Base-by-base conservation (phyloP, 495 filamentous ascomycete species). In the Penicillium soppii region DNA sequence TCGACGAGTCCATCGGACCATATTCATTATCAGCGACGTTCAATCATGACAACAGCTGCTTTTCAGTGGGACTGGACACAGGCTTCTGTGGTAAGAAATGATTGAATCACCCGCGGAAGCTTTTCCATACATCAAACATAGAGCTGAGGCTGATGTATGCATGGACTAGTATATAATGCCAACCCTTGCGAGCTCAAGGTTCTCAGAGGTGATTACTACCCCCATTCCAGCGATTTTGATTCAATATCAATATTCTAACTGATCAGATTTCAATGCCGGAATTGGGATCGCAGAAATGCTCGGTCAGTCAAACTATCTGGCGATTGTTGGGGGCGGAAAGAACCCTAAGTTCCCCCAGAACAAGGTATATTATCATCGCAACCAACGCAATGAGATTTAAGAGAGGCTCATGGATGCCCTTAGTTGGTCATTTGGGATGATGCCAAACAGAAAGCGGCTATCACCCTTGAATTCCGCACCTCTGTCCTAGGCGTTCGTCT, bases 371-470 rank as follows among this genome's bases (percentile, higher is more conserved):
- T 52, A 39, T 47, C 29, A 54, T 53, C 23, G 52, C 25, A n/a
- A 35, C 25, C 17, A 9, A 10, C 29, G 23, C 15, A 30, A 9
- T 16, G 9, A 1, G 32, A 50, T 21, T 1, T 16, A 7, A 30
- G 12, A 3, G 16, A 21, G 16, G n/a, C 27, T 46, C 42, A 43
- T 37, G 36, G 35, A 55, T n/a, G 50, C 54, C 22, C 51, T 12
- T 10, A 90, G 87, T 76, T 92, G 52, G 81, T 95, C 22, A 88
- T 97, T 51, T 98, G 92, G 94, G 91, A 97, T 65, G 90, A 95
- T 57, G 78, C 76, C 20, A 90, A 88, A 56, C 82, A 87, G 54
- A 89, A 88, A 59, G 78, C 82, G 5, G 86, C 82, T 21, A 80
- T 91, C 37, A 82, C 83, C 0, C 79, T 95, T 36, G 86, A 89